These are phyloP conservation scores for Spergularia azorica DNA, from an alignment of 179 eudicot genomes.

Conservation along the genomic window DNA sequence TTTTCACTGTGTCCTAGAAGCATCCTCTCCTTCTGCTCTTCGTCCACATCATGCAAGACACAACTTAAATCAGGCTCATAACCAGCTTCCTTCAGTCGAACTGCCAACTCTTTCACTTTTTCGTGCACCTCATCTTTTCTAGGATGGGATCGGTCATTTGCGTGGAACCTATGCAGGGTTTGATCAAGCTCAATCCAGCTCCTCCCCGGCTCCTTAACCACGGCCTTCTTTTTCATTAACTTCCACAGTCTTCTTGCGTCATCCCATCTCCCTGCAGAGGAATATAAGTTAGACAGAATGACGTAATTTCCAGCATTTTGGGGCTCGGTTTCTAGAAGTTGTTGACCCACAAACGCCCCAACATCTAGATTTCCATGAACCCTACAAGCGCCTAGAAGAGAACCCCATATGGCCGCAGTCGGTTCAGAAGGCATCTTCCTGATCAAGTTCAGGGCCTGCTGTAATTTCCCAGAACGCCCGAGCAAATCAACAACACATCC, in stretches of 20 bases:
- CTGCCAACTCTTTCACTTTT: conserved; percentile 39
- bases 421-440: conserved; percentile 45
- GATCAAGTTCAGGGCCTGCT: conserved; percentile 40
- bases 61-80: conserved; percentile 52
- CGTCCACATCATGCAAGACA: conserved; percentile 49
- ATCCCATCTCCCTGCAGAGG: conserved; percentile 51
- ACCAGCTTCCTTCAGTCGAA: conserved; percentile 45
- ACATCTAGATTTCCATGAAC: conserved; percentile 39
- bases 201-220: conserved; percentile 47
- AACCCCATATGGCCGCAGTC: conserved; percentile 52
- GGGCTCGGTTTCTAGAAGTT: conserved; percentile 44
- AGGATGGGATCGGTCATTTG: conserved; percentile 45
- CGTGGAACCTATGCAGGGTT: conserved; percentile 44
- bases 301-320: conserved; percentile 52
- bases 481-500: conserved; percentile 51
- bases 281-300: conserved; percentile 43
- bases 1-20: conserved; percentile 51
- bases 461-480: conserved; percentile 45
- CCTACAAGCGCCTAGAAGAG: conserved; percentile 49
- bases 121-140: conserved; percentile 39
- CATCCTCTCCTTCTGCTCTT: conserved; percentile 53
- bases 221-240: conserved; percentile 38
- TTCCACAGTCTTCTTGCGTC: conserved; percentile 39
- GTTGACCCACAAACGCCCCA: conserved; percentile 41
- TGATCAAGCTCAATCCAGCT: conserved; percentile 54